Evolutionary conservation across 768 basidiomycete species (phyloP).

Genomic region (Mycena galericulata): DNA sequence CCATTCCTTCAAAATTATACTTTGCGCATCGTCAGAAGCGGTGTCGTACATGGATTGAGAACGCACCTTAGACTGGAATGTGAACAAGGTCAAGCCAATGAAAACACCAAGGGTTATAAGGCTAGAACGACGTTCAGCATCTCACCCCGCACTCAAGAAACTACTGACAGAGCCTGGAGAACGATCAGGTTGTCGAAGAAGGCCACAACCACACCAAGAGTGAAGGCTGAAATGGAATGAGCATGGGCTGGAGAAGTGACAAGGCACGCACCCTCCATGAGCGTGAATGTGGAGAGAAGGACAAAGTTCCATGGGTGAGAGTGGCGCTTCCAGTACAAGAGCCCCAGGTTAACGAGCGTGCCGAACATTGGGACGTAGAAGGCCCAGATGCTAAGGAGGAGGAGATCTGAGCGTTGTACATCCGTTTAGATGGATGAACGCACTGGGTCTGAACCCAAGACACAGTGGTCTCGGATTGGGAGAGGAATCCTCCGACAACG

Average conservation of each 20-base stretch:
- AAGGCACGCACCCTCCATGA: constrained; percentile 67
- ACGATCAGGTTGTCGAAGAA: constrained; percentile 81
- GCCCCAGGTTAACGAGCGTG: constrained; percentile 80
- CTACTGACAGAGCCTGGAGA: constrained; percentile 84
- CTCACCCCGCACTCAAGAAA: neutral
- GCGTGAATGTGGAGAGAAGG: constrained; percentile 87
- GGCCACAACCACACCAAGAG: constrained; percentile 87
- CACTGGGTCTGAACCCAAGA: constrained; percentile 81
- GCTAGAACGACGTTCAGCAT: constrained; percentile 48
- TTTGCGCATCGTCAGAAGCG: constrained; percentile 41
- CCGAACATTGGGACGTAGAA: constrained; percentile 85
- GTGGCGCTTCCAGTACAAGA: constrained; percentile 94
- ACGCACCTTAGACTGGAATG: constrained; percentile 89
- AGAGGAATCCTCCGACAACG: constrained; percentile 79
- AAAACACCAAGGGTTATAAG: constrained; percentile 94
- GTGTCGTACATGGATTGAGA: neutral
- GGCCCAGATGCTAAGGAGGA: constrained; percentile 74
- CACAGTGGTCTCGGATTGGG: constrained; percentile 68
- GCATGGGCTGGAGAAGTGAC: neutral
- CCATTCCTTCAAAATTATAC: constrained; percentile 96
- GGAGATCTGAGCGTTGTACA: neutral
- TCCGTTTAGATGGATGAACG: constrained; percentile 40
- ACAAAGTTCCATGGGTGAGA: constrained; percentile 89
- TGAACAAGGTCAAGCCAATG: constrained; percentile 93
- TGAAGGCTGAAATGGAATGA: constrained; percentile 61